Percentiles rank a stretch among this genome's conserved stretches.
phyloP scores from a whole-genome alignment of 441 rosid genomes.

The Populus hybrid region DNA sequence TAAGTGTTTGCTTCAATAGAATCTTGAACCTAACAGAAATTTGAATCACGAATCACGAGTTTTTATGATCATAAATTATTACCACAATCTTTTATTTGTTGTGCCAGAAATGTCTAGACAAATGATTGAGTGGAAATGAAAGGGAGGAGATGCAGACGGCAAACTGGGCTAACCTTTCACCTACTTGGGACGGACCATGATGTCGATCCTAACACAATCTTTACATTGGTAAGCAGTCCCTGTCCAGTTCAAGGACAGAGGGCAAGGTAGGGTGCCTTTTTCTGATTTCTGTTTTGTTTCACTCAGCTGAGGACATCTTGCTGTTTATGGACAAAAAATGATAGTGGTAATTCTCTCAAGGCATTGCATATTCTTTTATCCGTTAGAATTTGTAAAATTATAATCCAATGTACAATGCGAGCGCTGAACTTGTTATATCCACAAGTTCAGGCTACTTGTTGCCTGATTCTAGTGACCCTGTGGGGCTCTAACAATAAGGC shows the following conservation, averaged over 20 bases:
- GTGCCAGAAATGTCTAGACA: not conserved
- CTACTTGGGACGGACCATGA: conserved; percentile 20
- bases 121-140: conserved; percentile 1
- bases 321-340: not conserved
- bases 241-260: conserved; percentile 12
- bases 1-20: not conserved
- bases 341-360: too few relatives aligned
- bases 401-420: not conserved
- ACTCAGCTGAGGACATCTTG: not conserved
- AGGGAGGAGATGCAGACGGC: conserved; percentile 11
- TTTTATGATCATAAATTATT: not conserved
- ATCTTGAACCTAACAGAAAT: not conserved
- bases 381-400: not conserved
- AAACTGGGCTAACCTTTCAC: conserved; percentile 6
- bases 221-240: conserved; percentile 28
- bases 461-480: not conserved
- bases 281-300: not conserved
- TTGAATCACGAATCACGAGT: not conserved
- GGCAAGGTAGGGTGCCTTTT: not conserved
- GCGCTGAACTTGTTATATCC: not conserved
- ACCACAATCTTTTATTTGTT: not conserved
- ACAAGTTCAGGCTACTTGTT: not conserved
- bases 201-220: conserved; percentile 31
- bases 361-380: not conserved
- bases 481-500: not conserved